These are phyloP conservation scores for Hawksworthiomyces lignivorus DNA, from an alignment of 2,329 filamentous ascomycete species.

Conservation along the genomic window DNA sequence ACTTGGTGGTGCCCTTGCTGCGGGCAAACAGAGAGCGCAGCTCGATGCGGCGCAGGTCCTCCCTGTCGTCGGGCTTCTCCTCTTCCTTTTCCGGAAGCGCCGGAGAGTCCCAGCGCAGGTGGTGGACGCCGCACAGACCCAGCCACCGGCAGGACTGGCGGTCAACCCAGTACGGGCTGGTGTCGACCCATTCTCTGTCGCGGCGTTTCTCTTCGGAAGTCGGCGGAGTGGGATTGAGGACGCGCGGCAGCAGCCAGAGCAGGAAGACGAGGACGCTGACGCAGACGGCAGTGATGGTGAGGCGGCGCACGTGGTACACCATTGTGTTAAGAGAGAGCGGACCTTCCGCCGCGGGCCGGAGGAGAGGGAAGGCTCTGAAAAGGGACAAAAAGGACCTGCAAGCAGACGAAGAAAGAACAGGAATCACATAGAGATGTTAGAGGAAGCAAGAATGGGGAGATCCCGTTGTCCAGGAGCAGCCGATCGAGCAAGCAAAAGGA, in stretches of 20 bases:
- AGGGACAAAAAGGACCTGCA: no score
- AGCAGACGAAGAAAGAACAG: no score
- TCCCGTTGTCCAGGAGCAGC: no score
- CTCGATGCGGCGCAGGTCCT: conserved; percentile 10
- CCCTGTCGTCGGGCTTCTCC: conserved; percentile 18
- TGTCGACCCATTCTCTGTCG: conserved; percentile 61
- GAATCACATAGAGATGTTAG: no score
- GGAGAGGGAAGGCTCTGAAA: no score
- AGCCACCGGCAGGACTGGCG: conserved; percentile 73
- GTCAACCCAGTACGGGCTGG: conserved; percentile 65
- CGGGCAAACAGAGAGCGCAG: conserved; percentile 2
- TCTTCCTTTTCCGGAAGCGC: conserved; percentile 20
- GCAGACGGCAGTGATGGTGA: conserved; percentile 27
- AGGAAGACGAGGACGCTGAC: conserved; percentile 34
- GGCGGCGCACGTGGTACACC: conserved; percentile 43
- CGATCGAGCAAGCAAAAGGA: no score
- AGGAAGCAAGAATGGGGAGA: no score
- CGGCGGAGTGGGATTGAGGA: conserved; percentile 57
- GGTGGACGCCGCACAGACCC: conserved; percentile 68
- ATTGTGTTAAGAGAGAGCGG: no score
- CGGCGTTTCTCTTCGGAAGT: conserved; percentile 52
- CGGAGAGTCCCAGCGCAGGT: conserved; percentile 56
- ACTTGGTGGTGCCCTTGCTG: background rate
- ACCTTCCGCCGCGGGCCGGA: no score
- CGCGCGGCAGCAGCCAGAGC: conserved; percentile 42